Base-by-base conservation (phyloP, 495 filamentous ascomycete genomes). In the Aspergillus bertholletiae region DNA sequence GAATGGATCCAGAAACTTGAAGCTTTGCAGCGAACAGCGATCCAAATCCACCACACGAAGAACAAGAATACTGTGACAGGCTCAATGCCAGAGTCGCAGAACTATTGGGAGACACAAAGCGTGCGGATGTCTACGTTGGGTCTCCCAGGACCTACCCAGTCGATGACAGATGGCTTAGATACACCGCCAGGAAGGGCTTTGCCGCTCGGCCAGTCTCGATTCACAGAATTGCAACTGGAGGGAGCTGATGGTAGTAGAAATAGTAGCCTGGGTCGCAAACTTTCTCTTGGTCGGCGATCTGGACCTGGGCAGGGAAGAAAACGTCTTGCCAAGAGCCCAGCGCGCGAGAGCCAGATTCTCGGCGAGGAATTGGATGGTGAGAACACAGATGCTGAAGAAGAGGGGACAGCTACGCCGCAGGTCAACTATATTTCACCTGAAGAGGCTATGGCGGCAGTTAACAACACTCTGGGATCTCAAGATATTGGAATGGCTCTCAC, bases 1-100 rank as follows among this genome's bases (percentile, higher is more conserved):
- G 83, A 86, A 53, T 87, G 84, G 84, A 67, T 85, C 27, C 78
- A 84, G 60, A 79, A 84, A 58, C 59, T 87, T 28, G 84, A 85
- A 34, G 78, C 79, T 20, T 70, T 87, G n/a, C 82, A 87, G 60
- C 74, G 75, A n/a, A 82, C 79, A 2, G 75, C 79, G 2, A 76
- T 81, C 74, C 77, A 53, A n/a, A 66, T 77, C 20, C 74, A 77
- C 46, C 67, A 67, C 39, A 77, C 74, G 46, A 68, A 77, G 74
- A 40, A 41, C 68, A 9, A 73, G 74, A 46, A 58, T 58, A 4
- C 67, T 64, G 34, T 60, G 62, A 15, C 55, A 57, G 30, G 63
- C 67, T 1, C 54, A 64, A 0, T 70, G 65, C 15, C 68, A 68
- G 49, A 73, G 70, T 46, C 73, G 66, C 49, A 71, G 73, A 1